Evolutionary conservation across 225 moss, liverwort and hornwort species (phyloP), one percentile per base, ranked within the genome.

Genomic region (Physcomitrium patens): DNA sequence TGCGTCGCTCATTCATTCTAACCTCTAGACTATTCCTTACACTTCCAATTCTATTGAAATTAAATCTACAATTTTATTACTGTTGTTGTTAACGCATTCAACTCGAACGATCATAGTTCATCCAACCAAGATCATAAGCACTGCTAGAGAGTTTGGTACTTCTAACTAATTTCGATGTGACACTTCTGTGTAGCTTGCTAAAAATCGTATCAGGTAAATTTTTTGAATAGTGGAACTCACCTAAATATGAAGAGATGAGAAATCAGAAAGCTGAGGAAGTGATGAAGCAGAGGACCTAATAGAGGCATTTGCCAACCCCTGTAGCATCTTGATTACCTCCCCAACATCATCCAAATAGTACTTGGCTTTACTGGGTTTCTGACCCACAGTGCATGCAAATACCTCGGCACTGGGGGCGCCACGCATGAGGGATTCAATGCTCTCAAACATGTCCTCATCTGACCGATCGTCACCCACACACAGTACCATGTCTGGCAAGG

Each of bases 311-410:
- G 92, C 94, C 80, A 95, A 82, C 27, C 87, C 94, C 71, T 89
- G 85, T 69, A 95, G 75, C 92, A 88, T 91, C 81, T 87, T 89
- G 45, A 95, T 76, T 56, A 95, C 94, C 72, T 95, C 89, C 71
- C 74, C 89, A 65, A 91, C 86, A 78, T 95, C 94, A 74, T 95
- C 94, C 76, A 95, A 84, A 72, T 95, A 95, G 63, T 92, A 95
- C 75, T 92, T 91, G 13, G 94, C 94, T 72, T 95, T 95, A 71
- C 94, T 95, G 12, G 94, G 94, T 72, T 95, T 95, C 69, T 95
- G 92, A 75, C 94, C 94, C 54, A 95, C 94, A 44, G 94, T 95
- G 77, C 94, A 95, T 41, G 92, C 94, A 66, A 91, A 89, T 22
- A 95, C 79, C 73, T 91, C 91, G 18, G 94, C 92, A 65, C 87